These are phyloP conservation scores for Sporothrix dimorphospora DNA, from an alignment of 2,329 filamentous ascomycete genomes.

Conservation along the genomic window DNA sequence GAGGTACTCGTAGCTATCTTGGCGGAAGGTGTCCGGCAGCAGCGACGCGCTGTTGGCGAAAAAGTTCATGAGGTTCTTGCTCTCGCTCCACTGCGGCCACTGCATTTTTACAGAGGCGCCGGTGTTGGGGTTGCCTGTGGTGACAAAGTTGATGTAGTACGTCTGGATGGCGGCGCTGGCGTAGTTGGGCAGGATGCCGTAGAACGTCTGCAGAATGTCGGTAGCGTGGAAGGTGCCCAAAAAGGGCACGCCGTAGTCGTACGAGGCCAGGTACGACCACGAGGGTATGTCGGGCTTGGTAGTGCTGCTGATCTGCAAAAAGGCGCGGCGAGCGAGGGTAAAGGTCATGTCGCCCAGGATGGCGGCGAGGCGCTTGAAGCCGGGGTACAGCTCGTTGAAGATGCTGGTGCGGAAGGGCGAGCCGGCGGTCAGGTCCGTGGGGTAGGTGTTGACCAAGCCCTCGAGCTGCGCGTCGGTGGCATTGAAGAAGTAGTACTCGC, in stretches of 20 bases:
- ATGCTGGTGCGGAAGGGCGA: conserved; percentile 72
- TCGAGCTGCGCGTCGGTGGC: conserved; percentile 57
- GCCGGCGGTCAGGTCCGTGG: conserved; percentile 58
- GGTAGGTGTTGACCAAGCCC: conserved; percentile 65
- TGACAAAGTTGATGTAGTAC: conserved; percentile 75
- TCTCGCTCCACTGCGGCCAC: conserved; percentile 50
- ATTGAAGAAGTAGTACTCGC: conserved; percentile 60
- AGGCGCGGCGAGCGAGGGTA: conserved; percentile 68
- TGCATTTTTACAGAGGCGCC: conserved; percentile 47
- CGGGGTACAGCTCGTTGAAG: conserved; percentile 72
- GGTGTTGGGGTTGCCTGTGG: conserved; percentile 70
- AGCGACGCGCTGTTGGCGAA: conserved; percentile 35
- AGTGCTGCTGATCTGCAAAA: conserved; percentile 54
- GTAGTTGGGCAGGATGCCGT: conserved; percentile 64
- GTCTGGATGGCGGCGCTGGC: conserved; percentile 62
- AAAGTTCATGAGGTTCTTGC: conserved; percentile 56
- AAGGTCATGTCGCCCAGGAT: conserved; percentile 77
- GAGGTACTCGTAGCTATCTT: conserved; percentile 36
- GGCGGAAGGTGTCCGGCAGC: conserved; percentile 40
- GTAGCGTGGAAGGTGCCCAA: conserved; percentile 76
- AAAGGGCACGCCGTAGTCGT: conserved; percentile 70
- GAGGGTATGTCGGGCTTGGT: conserved; percentile 61
- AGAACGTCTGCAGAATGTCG: conserved; percentile 71
- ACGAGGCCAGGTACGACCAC: conserved; percentile 77
- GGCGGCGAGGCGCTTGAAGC: conserved; percentile 76